Percentiles rank a stretch among this genome's conserved stretches.
Evolutionary conservation across 306 rosid species (phyloP).

Genomic region (Phaseolus lunatus): DNA sequence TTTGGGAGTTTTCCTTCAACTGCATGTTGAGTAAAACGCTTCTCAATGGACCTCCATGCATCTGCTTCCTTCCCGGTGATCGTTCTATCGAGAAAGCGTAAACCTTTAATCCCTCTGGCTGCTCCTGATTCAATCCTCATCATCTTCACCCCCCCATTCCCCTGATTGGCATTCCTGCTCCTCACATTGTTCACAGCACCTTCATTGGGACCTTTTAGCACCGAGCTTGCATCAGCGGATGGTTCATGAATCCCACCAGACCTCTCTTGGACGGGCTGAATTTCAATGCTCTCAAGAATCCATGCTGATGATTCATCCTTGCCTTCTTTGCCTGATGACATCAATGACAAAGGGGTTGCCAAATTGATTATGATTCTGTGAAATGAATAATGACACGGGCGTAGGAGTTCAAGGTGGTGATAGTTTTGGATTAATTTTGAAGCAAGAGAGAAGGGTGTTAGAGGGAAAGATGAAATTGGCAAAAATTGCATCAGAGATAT

Average conservation of each 20-base stretch:
- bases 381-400: neutral
- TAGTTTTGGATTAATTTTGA: conserved; percentile 14
- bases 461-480: conserved; percentile 42
- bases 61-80: conserved; percentile 73
- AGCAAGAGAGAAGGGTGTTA: conserved; percentile 31
- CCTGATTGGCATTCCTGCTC: conserved; percentile 48
- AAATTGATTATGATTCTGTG: neutral
- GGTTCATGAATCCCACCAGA: neutral
- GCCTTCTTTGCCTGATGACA: conserved; percentile 47
- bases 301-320: conserved; percentile 52
- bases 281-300: conserved; percentile 65
- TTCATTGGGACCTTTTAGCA: conserved; percentile 35
- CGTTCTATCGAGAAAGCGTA: conserved; percentile 77
- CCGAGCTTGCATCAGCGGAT: neutral
- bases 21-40: conserved; percentile 59
- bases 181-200: conserved; percentile 28
- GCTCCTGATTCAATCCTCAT: conserved; percentile 60
- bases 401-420: neutral
- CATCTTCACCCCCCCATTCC: conserved; percentile 20
- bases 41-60: conserved; percentile 72
- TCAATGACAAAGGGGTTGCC: conserved; percentile 20
- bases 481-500: conserved; percentile 11
- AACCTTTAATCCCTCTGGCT: conserved; percentile 67
- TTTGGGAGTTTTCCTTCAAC: conserved; percentile 58
- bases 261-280: conserved; percentile 58